Base-by-base conservation (phyloP, 352 stramenopile species). In the Phytophthora podocarpi region DNA sequence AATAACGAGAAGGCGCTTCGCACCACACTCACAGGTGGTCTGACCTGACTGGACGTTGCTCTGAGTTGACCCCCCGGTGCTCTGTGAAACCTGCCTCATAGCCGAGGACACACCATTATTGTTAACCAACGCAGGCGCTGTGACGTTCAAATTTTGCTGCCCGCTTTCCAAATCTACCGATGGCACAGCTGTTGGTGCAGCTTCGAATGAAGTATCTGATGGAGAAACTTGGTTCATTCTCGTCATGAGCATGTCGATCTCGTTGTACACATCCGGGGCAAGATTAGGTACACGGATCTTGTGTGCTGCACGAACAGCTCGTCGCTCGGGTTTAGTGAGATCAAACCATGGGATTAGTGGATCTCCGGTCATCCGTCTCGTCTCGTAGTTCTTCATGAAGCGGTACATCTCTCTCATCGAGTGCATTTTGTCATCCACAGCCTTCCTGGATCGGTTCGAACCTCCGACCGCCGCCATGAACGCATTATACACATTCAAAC, bases 381-480 rank as follows among this genome's bases (percentile, higher is more conserved):
- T 70, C 41, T 90, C 70, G 53, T 87, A 78, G 16, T 58, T 59
- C 20, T 70, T 70, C 37, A 90, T 84, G 37, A 87, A 87, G 8
- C 76, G 69, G 46, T 85, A 86, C 81, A 90, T 90, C 35, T 88
- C 76, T 40, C 82, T 86, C 74, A 88, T 90, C n/a, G 67, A 82
- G 59, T 88, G 80, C 80, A 90, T 87, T 45, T 88, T 88, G 63
- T 90, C 80, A 41, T 85, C 80, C 24, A 88, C 76, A 16, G 81
- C 78, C 32, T 90, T 88, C 3, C 75, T 72, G 15, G 80, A 85
- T 7, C 80, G 74, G 30, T 78, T 82, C 3, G 66, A 82, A 9
- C 69, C 66, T 10, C 74, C 76, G 3, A 85, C 74, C 0, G 51
- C 57, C 8, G 65, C 54, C 60, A 82, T 80, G 31, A 90, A 84